These are phyloP conservation scores for Chamaenerion angustifolium DNA, from an alignment of 345 rosid genomes.

Conservation along the genomic window DNA sequence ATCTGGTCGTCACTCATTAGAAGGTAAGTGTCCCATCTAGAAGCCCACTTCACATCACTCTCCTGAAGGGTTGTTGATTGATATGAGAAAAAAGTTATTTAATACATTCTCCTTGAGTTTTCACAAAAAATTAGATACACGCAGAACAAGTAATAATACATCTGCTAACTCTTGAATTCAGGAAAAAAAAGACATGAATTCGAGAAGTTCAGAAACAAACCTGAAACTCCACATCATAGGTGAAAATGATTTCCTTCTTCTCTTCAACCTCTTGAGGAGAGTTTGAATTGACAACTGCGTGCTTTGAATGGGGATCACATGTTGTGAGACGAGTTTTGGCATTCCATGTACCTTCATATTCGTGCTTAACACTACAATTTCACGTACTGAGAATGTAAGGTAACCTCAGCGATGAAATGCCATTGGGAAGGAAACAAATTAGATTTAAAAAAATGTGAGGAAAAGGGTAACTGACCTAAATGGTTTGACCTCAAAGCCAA, in stretches of 20 bases:
- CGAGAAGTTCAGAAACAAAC: not conserved
- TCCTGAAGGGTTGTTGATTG: slow-evolving; percentile 10
- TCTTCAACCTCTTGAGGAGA: slow-evolving; percentile 18
- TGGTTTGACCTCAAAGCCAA: slow-evolving; percentile 27
- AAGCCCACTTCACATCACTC: slow-evolving; percentile 30
- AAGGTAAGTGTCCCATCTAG: slow-evolving; percentile 31
- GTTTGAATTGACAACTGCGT: not conserved
- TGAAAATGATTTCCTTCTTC: slow-evolving; percentile 11
- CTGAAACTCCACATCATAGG: not conserved
- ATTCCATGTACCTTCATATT: slow-evolving; percentile 19
- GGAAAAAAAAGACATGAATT: too few species aligned
- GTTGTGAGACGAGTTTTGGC: slow-evolving; percentile 18
- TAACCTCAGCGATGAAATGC: too few species aligned
- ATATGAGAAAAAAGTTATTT: too few species aligned
- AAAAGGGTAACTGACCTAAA: slow-evolving; percentile 12
- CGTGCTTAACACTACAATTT: slow-evolving; percentile 20
- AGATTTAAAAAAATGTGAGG: too few species aligned
- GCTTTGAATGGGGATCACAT: slow-evolving; percentile 18
- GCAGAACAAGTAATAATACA: too few species aligned
- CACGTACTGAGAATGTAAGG: too few species aligned
- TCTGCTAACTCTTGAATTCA: too few species aligned
- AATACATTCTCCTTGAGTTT: too few species aligned
- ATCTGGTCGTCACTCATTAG: slow-evolving; percentile 31
- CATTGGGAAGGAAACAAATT: too few species aligned
- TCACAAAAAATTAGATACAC: too few species aligned